Conservation (phyloP, 352 stramenopile species). For the Blastocystis sp. region DNA sequence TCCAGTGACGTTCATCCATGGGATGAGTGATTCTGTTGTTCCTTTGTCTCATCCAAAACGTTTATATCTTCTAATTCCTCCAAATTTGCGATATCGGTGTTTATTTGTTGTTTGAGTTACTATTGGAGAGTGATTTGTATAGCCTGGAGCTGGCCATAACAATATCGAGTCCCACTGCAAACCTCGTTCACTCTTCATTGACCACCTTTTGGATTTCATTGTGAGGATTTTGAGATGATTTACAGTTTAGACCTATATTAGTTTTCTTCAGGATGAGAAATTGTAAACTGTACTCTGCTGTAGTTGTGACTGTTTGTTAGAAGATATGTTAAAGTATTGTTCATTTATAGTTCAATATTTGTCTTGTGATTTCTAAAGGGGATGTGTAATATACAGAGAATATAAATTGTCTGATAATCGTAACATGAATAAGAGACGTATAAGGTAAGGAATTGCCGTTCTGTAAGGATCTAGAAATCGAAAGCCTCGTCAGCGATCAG, state of each 20-base stretch:
- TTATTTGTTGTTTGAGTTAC: neutral
- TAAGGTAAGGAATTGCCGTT: no score
- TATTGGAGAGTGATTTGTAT: neutral
- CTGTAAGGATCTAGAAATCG: no score
- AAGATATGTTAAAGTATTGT: no score
- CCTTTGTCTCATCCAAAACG: constrained; percentile 25
- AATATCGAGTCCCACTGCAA: constrained; percentile 18
- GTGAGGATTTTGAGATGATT: neutral
- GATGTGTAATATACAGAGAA: no score
- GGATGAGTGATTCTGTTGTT: constrained; percentile 16
- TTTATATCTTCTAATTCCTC: constrained; percentile 10
- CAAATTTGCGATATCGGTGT: constrained; percentile 18
- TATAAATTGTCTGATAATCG: no score
- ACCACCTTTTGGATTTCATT: constrained; percentile 7
- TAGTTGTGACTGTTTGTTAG: no score
- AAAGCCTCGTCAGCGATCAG: no score
- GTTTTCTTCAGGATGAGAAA: neutral
- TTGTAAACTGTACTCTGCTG: no score
- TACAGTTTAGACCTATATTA: neutral
- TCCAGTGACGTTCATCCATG: constrained; percentile 40
- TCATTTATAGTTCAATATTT: no score
- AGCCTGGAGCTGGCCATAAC: constrained; percentile 42
- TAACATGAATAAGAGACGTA: no score
- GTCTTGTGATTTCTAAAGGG: no score
- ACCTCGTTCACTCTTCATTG: neutral